Base-by-base conservation (phyloP, 371 early-diverging fungal species). In the Mortierella sp. region DNA sequence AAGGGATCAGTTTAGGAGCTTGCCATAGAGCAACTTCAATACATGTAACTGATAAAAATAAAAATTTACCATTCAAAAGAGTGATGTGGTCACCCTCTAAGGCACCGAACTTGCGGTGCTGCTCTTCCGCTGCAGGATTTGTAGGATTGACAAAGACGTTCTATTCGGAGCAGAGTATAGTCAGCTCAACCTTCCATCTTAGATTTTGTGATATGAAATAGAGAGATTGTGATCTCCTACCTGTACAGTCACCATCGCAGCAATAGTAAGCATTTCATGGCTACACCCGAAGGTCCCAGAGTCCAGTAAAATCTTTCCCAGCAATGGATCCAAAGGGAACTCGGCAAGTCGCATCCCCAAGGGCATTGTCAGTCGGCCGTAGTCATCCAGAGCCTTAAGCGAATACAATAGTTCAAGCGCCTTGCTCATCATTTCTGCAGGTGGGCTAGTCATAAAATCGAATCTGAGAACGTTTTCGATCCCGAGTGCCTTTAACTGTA, bases 401-500 rank as follows among this genome's bases (percentile, higher is more conserved):
- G 81, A 75, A 60, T 80, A 81, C 5, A 89, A 77, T 4, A 74
- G 56, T 43, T 83, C 84, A 16, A 83, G 37, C 1, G 84, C 82
- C 30, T 73, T 72, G 57, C 83, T 86, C 86, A 94, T 86, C 52
- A 90, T 81, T 55, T 89, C 87, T 1, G 90, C 86, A 5, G 93
- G 90, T 11, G 95, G 77, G 50, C 72, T 75, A 6, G 75, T 75
- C 70, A 75, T 70, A 57, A 97, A 98, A 65, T 98, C 97, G 86
- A 99, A 99, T 65, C 92, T 89, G 53, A 97, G 77, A 26, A 99
- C 86, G 75, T 99, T 95, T 65, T 96, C 87, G 70, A 99, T 98
- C 11, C 96, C 96, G 48, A 99, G 87, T 47, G 93, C 92, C 82
- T 97, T 97, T 51, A 99, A 83, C 50, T 92, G 84, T 6, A 99